Evolutionary conservation across 768 basidiomycete species (phyloP), one percentile per base, ranked within the genome.

Genomic region (Xanthoconium stramineum): DNA sequence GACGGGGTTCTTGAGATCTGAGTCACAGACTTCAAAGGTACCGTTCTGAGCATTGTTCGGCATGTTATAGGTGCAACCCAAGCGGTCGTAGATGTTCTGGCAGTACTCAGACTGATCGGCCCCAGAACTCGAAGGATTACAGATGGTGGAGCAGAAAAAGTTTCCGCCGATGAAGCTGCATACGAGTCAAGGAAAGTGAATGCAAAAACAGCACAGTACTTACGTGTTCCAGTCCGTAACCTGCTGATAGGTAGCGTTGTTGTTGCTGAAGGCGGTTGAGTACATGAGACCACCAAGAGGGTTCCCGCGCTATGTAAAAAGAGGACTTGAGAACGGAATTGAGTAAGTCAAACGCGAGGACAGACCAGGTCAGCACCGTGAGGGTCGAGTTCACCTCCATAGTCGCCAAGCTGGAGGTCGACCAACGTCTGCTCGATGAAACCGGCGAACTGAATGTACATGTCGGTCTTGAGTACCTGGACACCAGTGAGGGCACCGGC

Each of bases 371-470:
- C 89, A 57, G 87, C 86, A 55, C 89, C 88, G 59, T 86, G 84
- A 15, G 87, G 82, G 69, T 91, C 86, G 50, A 90, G 78, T 71
- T 92, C 90, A 55, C 90, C 91, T 60, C 91, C 91, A 35, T 64
- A 80, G 62, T 93, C 91, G 13, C 54, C 69, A 0, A 67, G 12
- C 12, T 67, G 53, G 19, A 91, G 59, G 71, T 87, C 77, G 59
- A 93, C 70, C 45, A 65, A 57, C 3, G 72, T 74, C 72, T 92
- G 88, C 65, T 91, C 75, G 57, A 92, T 78, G 70, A 78, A 82
- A 10, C 86, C 89, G 46, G 79, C 76, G 50, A 83, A 72, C 60
- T 84, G 82, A 20, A 82, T 67, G 62, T 89, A 89, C 43, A 75
- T 75, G 3, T 76, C 74, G 0, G 86, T 85, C 49, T 69, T 70